Evolutionary conservation across 23 red algal genomes (phyloP).

Genomic region (Gracilaria caudata): DNA sequence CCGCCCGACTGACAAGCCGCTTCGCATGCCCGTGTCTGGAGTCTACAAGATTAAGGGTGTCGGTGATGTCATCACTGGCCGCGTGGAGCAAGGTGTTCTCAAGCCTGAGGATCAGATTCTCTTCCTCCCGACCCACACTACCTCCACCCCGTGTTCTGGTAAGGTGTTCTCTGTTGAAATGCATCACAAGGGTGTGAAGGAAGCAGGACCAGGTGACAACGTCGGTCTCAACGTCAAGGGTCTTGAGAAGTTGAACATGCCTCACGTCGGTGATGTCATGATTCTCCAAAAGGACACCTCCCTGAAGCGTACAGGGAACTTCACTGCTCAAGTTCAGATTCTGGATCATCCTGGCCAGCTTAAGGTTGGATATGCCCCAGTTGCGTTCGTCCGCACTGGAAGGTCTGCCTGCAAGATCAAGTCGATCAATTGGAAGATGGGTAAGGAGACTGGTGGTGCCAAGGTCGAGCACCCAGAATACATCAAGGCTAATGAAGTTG

Average conservation of each 20-base stretch:
- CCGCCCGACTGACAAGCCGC: slow-evolving; percentile 25
- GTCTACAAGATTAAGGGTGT: slow-evolving; percentile 99
- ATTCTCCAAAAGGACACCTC: slow-evolving; percentile 81
- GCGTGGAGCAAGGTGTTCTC: slow-evolving; percentile 94
- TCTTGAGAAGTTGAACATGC: slow-evolving; percentile 88
- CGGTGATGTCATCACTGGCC: slow-evolving; percentile 95
- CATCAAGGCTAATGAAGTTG: slow-evolving; percentile 96
- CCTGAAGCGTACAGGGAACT: slow-evolving; percentile 70
- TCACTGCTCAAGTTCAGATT: slow-evolving; percentile 96
- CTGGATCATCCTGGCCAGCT: slow-evolving; percentile 98
- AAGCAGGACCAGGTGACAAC: slow-evolving; percentile 97
- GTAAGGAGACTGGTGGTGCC: slow-evolving; percentile 92
- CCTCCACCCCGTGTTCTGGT: slow-evolving; percentile 73
- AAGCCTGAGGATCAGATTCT: slow-evolving; percentile 94
- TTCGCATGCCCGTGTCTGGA: slow-evolving; percentile 96
- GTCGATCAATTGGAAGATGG: slow-evolving; percentile 92
- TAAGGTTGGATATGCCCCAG: slow-evolving; percentile 95
- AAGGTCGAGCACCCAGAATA: slow-evolving; percentile 93
- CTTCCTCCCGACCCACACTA: slow-evolving; percentile 87
- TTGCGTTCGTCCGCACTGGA: slow-evolving; percentile 86
- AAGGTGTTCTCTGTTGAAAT: slow-evolving; percentile 99
- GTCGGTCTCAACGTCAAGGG: slow-evolving; percentile 99
- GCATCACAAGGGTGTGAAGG: slow-evolving; percentile 93
- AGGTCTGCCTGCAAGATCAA: slow-evolving; percentile 95
- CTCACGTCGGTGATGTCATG: slow-evolving; percentile 91